Evolutionary conservation across 768 basidiomycete genomes (phyloP).

Genomic region (Leccinellum rugosiceps): DNA sequence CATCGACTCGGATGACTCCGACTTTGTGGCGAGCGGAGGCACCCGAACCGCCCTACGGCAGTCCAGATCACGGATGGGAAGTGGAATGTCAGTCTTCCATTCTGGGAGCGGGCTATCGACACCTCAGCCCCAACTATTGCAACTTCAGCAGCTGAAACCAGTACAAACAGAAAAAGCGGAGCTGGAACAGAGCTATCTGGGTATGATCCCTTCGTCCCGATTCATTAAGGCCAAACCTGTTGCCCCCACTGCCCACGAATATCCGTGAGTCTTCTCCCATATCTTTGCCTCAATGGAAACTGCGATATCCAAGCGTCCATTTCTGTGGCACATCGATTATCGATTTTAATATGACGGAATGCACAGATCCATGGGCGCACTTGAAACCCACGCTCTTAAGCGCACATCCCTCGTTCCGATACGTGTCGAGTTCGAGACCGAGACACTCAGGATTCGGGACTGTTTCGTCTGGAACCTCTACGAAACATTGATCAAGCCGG

Average conservation of each 20-base stretch:
- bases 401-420: constrained; percentile 76
- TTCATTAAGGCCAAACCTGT: constrained; percentile 65
- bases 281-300: constrained; percentile 5
- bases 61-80: constrained; percentile 40
- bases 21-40: constrained; percentile 67
- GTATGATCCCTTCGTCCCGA: constrained; percentile 75
- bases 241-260: constrained; percentile 61
- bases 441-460: constrained; percentile 88
- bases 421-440: constrained; percentile 92
- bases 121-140: constrained; percentile 30
- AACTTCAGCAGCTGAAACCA: constrained; percentile 13
- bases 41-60: constrained; percentile 56
- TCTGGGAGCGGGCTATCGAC: constrained; percentile 42
- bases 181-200: constrained; percentile 86
- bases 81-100: constrained; percentile 55
- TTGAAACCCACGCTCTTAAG: constrained; percentile 60
- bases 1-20: constrained; percentile 81
- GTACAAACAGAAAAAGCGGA: constrained; percentile 49
- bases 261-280: constrained; percentile 56
- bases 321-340: constrained; percentile 16
- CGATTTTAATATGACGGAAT: constrained; percentile 16
- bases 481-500: constrained; percentile 82
- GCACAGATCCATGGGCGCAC: constrained; percentile 57
- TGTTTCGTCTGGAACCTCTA: constrained; percentile 95
- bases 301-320: constrained; percentile 10